A percentile compares a stretch with the other conserved stretches of the same genome.
Evolutionary conservation across 2,329 filamentous ascomycete genomes (phyloP).

Genomic region (Colletotrichum spinosum): DNA sequence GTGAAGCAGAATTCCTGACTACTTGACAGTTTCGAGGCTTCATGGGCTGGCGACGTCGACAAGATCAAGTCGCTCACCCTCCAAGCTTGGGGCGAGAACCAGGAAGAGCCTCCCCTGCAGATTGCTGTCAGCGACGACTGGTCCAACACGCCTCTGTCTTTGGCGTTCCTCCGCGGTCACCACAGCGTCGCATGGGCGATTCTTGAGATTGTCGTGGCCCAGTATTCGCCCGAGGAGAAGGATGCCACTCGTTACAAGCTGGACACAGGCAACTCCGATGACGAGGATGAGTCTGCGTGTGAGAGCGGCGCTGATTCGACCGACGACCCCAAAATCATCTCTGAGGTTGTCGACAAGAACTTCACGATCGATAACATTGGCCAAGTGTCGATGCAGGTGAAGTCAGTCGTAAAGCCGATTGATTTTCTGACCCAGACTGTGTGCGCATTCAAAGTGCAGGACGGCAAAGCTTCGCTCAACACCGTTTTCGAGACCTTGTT

Average conservation of each 20-base stretch:
- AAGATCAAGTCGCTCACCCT: slow-evolving; percentile 75
- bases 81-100: slow-evolving; percentile 65
- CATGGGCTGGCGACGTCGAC: slow-evolving; percentile 76
- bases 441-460: slow-evolving; percentile 47
- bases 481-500: slow-evolving; percentile 47
- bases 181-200: slow-evolving; percentile 72
- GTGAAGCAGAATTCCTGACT: slow-evolving; percentile 39
- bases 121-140: slow-evolving; percentile 68
- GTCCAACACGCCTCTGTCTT: slow-evolving; percentile 70
- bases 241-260: slow-evolving; percentile 63
- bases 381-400: slow-evolving; percentile 74
- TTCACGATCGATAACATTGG: slow-evolving; percentile 84
- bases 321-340: slow-evolving; percentile 57
- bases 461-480: slow-evolving; percentile 44
- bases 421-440: slow-evolving; percentile 59
- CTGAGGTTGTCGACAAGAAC: slow-evolving; percentile 70
- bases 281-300: slow-evolving; percentile 48
- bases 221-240: slow-evolving; percentile 71
- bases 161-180: slow-evolving; percentile 77
- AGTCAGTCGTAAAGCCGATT: slow-evolving; percentile 70
- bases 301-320: slow-evolving; percentile 49
- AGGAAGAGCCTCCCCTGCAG: slow-evolving; percentile 69
- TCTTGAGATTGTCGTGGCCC: slow-evolving; percentile 76
- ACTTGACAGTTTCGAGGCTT: slow-evolving; percentile 73
- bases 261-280: slow-evolving; percentile 49